Conservation (phyloP, 139 green algal genomes). For the Picochlorum sp. region DNA sequence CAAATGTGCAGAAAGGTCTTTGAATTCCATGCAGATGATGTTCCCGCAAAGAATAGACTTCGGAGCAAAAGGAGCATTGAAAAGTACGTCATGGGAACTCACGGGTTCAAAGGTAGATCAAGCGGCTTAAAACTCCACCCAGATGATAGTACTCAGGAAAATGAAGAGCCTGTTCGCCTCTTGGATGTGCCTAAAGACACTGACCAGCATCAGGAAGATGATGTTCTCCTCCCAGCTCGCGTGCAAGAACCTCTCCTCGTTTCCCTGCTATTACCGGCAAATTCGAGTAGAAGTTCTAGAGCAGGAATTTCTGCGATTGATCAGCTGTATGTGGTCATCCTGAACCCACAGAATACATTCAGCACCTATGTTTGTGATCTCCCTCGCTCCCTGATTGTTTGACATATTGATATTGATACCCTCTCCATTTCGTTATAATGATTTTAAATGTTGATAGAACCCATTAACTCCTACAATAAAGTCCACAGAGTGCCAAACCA, state of each 20-base stretch:
- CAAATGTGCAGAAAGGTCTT: constrained; percentile 27
- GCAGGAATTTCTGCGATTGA: constrained; percentile 24
- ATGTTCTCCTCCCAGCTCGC: background rate
- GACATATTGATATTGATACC: background rate
- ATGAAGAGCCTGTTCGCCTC: background rate
- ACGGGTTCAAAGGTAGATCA: constrained; percentile 18
- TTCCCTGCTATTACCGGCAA: constrained; percentile 37
- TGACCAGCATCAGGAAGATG: background rate
- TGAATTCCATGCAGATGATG: constrained; percentile 24
- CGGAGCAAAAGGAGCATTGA: constrained; percentile 21
- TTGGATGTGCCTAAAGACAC: background rate
- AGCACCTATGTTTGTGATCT: constrained; percentile 30
- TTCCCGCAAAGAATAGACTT: constrained; percentile 10
- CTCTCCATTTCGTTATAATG: background rate
- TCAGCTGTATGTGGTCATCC: constrained; percentile 39
- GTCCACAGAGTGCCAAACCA: no score
- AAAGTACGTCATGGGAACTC: constrained; percentile 12
- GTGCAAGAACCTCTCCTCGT: constrained; percentile 15
- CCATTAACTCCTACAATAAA: background rate
- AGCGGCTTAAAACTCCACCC: background rate
- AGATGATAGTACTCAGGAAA: background rate
- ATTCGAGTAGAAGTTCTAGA: constrained; percentile 14
- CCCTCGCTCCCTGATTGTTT: constrained; percentile 27
- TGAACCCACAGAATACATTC: constrained; percentile 31
- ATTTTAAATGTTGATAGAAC: constrained; percentile 3